phyloP scores from a whole-genome alignment of 306 rosid species.

The Corylus heterophylla region DNA sequence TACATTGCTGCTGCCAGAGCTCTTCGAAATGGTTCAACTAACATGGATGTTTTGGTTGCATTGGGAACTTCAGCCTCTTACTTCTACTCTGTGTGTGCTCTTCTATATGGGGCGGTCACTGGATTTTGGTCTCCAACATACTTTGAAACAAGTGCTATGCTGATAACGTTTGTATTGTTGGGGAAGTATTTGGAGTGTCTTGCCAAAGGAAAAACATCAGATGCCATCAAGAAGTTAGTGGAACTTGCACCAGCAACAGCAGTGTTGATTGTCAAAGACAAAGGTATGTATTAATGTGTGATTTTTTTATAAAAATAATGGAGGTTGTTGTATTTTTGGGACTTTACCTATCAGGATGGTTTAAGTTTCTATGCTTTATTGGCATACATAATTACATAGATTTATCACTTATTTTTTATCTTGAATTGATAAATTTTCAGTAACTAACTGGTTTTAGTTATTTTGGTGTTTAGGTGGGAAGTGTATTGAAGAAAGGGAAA shows the following conservation, averaged over 20 bases:
- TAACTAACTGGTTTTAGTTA: slow-evolving; percentile 3
- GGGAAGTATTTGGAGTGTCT: slow-evolving; percentile 97
- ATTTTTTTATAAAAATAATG: slow-evolving; percentile 12
- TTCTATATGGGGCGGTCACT: slow-evolving; percentile 89
- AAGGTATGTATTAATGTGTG: slow-evolving; percentile 46
- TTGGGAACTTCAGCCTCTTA: slow-evolving; percentile 98
- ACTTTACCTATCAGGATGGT: slow-evolving; percentile 23
- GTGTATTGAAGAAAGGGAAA: slow-evolving; percentile 76
- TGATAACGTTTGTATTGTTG: slow-evolving; percentile 93
- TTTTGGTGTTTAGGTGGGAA: slow-evolving; percentile 57
- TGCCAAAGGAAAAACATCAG: slow-evolving; percentile 98
- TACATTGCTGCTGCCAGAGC: slow-evolving; percentile 94
- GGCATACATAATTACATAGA: slow-evolving; percentile 4
- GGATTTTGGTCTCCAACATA: slow-evolving; percentile 96
- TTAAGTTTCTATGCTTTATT: slow-evolving; percentile 5
- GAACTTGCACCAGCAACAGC: slow-evolving; percentile 94
- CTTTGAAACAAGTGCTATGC: slow-evolving; percentile 99
- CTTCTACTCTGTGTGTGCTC: slow-evolving; percentile 91
- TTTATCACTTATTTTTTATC: neutral
- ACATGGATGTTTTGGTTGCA: slow-evolving; percentile 98
- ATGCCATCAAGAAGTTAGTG: slow-evolving; percentile 96
- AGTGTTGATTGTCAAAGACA: slow-evolving; percentile 66
- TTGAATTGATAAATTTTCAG: neutral
- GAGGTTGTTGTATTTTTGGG: neutral
- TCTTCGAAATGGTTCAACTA: slow-evolving; percentile 91